A percentile compares a stretch with the other conserved stretches of the same genome.
Evolutionary conservation across 225 moss, liverwort and hornwort species (phyloP).

Genomic region (Asterella californica): DNA sequence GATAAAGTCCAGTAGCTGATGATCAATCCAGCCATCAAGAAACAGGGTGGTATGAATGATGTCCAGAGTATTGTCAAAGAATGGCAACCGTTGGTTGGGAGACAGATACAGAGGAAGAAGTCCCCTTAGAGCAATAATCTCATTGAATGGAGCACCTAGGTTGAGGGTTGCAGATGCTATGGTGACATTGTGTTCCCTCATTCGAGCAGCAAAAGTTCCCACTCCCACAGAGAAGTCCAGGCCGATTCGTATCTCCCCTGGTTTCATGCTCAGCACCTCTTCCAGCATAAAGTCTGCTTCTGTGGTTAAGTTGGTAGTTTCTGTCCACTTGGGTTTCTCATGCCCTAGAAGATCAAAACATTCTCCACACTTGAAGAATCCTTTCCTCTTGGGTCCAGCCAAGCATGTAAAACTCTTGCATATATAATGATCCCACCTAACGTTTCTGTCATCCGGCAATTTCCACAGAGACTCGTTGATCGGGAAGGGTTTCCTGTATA

Average conservation of each 20-base stretch:
- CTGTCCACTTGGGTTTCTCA: constrained; percentile 57
- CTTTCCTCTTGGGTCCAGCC: constrained; percentile 41
- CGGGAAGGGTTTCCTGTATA: constrained; percentile 34
- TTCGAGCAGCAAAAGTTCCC: constrained; percentile 68
- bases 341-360: constrained; percentile 59
- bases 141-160: constrained; percentile 68
- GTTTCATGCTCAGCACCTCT: constrained; percentile 59
- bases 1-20: constrained; percentile 63
- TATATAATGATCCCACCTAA: constrained; percentile 44
- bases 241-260: constrained; percentile 59
- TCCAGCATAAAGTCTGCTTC: constrained; percentile 61
- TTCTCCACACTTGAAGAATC: constrained; percentile 67
- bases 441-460: constrained; percentile 42
- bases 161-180: constrained; percentile 58
- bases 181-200: constrained; percentile 63
- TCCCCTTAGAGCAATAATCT: constrained; percentile 63
- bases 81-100: constrained; percentile 68
- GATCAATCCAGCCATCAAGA: constrained; percentile 66
- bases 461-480: constrained; percentile 38
- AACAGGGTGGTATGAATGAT: constrained; percentile 59
- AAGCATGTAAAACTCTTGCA: constrained; percentile 52
- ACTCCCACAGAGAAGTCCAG: constrained; percentile 60
- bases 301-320: constrained; percentile 40
- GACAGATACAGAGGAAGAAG: constrained; percentile 66
- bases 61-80: constrained; percentile 76